phyloP scores from a whole-genome alignment of 1,139 yeast genomes.

The Entelexis sorbosivorans region DNA sequence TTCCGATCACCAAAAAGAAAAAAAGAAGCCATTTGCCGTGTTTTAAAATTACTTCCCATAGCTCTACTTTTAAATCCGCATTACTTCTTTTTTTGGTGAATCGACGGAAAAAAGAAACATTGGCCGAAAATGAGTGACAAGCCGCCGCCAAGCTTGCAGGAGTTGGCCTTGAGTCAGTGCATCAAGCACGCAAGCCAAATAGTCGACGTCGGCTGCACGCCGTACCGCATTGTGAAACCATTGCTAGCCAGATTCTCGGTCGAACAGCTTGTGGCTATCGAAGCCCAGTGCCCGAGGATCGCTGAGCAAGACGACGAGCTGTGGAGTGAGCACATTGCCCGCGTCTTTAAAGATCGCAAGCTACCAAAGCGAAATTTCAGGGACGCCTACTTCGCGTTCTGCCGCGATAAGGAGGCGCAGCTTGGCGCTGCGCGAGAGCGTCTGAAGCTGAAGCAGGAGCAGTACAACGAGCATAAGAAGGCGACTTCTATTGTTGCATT shows the following conservation, averaged over 20 bases:
- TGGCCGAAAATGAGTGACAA: not conserved
- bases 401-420: slow-evolving; percentile 22
- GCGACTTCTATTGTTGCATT: slow-evolving; percentile 21
- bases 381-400: slow-evolving; percentile 12
- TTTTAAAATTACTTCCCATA: not conserved
- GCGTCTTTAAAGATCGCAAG: slow-evolving; percentile 24
- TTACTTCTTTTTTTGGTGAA: not conserved
- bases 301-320: slow-evolving; percentile 22
- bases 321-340: slow-evolving; percentile 22
- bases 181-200: slow-evolving; percentile 16
- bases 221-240: slow-evolving; percentile 24
- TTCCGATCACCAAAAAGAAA: not conserved
- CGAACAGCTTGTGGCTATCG: slow-evolving; percentile 23
- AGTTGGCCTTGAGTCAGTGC: slow-evolving; percentile 21
- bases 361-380: slow-evolving; percentile 19
- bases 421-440: slow-evolving; percentile 25
- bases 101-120: not conserved
- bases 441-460: slow-evolving; percentile 21
- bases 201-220: slow-evolving; percentile 24
- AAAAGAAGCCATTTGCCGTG: slow-evolving; percentile 1
- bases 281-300: slow-evolving; percentile 22
- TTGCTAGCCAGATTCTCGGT: slow-evolving; percentile 20
- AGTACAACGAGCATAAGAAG: slow-evolving; percentile 16
- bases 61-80: not conserved
- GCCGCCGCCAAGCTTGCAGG: slow-evolving; percentile 17